phyloP scores from a whole-genome alignment of 768 basidiomycete species.

The Neoboletus magnificus region DNA sequence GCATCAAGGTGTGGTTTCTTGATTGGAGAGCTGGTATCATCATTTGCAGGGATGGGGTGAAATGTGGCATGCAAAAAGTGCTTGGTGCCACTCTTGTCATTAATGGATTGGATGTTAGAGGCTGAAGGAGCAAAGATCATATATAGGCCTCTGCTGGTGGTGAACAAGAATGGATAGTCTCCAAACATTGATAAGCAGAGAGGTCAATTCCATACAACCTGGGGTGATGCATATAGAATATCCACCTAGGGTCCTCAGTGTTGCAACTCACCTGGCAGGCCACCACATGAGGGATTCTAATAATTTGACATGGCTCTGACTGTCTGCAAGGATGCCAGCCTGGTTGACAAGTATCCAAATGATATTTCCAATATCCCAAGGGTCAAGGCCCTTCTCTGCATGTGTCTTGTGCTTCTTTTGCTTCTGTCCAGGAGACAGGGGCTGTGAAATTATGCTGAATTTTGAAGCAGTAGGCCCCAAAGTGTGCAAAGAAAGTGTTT shows the following conservation, averaged over 20 bases:
- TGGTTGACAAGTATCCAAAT: constrained; percentile 56
- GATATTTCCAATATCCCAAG: constrained; percentile 35
- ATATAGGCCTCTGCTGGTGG: constrained; percentile 20
- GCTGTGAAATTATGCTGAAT: constrained; percentile 15
- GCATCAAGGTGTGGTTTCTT: constrained; percentile 44
- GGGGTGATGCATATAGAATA: constrained; percentile 5
- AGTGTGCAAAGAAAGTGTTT: constrained; percentile 12
- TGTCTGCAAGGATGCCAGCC: constrained; percentile 34
- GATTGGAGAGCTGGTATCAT: constrained; percentile 33
- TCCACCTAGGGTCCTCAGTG: neutral
- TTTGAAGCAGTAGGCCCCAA: constrained; percentile 7
- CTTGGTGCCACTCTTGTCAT: constrained; percentile 31
- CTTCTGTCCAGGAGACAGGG: constrained; percentile 22
- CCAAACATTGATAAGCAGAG: constrained; percentile 32
- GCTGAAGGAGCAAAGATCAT: constrained; percentile 33
- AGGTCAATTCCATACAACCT: constrained; percentile 28
- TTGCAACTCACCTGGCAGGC: constrained; percentile 57
- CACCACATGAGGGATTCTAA: constrained; percentile 51
- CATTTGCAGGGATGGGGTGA: constrained; percentile 5
- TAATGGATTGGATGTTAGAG: constrained; percentile 42
- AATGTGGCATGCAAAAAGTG: constrained; percentile 46
- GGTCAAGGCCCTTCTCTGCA: neutral
- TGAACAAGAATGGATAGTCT: constrained; percentile 27
- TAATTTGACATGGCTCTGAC: constrained; percentile 21
- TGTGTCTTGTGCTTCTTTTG: constrained; percentile 11